Base-by-base conservation (phyloP, 2,329 filamentous ascomycete genomes). In the Ophiostoma sp. region DNA sequence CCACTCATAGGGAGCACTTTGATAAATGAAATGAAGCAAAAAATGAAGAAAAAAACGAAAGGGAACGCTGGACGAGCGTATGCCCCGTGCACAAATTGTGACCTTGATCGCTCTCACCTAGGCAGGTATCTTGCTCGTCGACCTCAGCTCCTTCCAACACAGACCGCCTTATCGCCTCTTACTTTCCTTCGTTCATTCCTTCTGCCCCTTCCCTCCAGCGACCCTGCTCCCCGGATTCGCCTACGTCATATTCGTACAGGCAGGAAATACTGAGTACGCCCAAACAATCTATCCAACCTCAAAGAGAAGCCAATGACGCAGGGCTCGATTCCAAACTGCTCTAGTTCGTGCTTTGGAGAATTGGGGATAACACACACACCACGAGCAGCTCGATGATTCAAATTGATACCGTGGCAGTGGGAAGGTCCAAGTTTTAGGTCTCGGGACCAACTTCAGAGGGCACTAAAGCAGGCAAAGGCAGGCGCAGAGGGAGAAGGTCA, bases 311-410 rank as follows among this genome's bases (percentile, higher is more conserved):
- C 57, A n/a, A 68, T 68, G 64, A 25, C 39, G 22, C 42, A 31
- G 42, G 22, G 33, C 42, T 68, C n/a, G 42, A 68, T 50, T 68
- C 64, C 25, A 68, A 68, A 50, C 64, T 48, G 64, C 22, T 28
- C 25, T 68, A 68, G 42, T 19, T n/a, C 28, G 17, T 61, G 31
- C 31, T n/a, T 52, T 22, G 50, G n/a, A 8, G 50, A 9, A 9
- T 22, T 36, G 9, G 17, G n/a, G 11, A 15, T n/a, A 19, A 39
- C 31, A 36, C 1, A 63, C 28, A 42, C 39, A n/a, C n/a, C n/a
- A n/a, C n/a, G 57, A 22, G 8, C 39, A 9, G 39, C 59, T 64
- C 59, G 19, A 42, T 42, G 61, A 61, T n/a, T 64, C n/a, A 45
- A 64, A 25, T 22, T 25, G 33, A 64, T 61, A 61, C 57, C 57